These are phyloP conservation scores for Leccinum solheimii DNA, from an alignment of 1,284 basidiomycete genomes.

Conservation along the genomic window DNA sequence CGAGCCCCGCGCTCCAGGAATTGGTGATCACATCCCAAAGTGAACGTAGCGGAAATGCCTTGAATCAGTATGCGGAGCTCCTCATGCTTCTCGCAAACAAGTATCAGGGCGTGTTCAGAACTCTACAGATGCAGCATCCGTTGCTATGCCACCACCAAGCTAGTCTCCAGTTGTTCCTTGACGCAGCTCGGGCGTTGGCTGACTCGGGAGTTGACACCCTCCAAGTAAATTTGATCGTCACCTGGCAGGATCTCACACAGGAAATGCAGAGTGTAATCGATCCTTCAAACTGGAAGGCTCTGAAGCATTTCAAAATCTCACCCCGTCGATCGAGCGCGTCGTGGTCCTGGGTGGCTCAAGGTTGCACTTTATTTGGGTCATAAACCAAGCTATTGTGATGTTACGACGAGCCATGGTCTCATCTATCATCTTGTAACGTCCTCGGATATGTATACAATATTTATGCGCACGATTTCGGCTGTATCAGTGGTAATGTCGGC, in stretches of 20 bases:
- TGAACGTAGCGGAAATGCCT: slow-evolving; percentile 12
- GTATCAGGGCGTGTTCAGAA: slow-evolving; percentile 24
- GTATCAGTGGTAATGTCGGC: not conserved
- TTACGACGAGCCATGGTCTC: not conserved
- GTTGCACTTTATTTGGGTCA: slow-evolving; percentile 10
- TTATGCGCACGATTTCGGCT: not conserved
- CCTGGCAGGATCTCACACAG: slow-evolving; percentile 17
- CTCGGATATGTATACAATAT: not conserved
- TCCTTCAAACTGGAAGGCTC: slow-evolving; percentile 21
- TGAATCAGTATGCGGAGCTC: slow-evolving; percentile 19
- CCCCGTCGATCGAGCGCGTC: slow-evolving; percentile 9
- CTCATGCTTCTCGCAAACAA: slow-evolving; percentile 25
- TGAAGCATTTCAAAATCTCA: slow-evolving; percentile 21
- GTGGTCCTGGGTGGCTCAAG: slow-evolving; percentile 18
- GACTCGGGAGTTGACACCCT: slow-evolving; percentile 18
- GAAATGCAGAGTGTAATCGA: slow-evolving; percentile 28
- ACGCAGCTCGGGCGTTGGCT: slow-evolving; percentile 18
- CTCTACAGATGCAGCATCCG: slow-evolving; percentile 23
- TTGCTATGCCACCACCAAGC: slow-evolving; percentile 19
- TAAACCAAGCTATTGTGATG: not conserved
- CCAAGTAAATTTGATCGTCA: slow-evolving; percentile 21
- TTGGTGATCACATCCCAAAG: slow-evolving; percentile 22
- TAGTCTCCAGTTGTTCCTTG: slow-evolving; percentile 20
- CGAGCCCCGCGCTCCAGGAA: slow-evolving; percentile 22
- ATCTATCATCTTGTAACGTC: not conserved